Base-by-base conservation (phyloP, 768 basidiomycete species). In the Pluteus cervinus region DNA sequence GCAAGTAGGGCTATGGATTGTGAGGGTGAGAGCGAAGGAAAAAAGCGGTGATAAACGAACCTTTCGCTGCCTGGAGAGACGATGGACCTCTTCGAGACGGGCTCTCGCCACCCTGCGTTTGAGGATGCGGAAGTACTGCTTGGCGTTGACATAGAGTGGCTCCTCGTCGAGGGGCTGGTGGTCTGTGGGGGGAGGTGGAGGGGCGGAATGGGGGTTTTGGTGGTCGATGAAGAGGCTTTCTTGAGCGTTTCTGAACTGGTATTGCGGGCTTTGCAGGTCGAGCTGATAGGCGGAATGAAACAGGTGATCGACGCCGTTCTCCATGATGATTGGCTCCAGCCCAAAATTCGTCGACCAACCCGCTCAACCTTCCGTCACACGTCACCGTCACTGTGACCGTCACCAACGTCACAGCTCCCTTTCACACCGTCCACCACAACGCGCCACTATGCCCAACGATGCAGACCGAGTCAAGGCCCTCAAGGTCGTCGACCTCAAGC, bases 61-160 rank as follows among this genome's bases (percentile, higher is more conserved):
- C 79, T 99, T 98, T 56, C 96, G 75, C 59, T 94, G 87, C 49
- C 83, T 75, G 41, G 90, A 92, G 45, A 99, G 76, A 46, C 90
- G 74, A 49, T 96, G 92, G 37, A 98, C 73, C 61, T 98, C 94
- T 53, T 96, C 93, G 36, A 97, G 72, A 33, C 96, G 74, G 3
- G 90, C 88, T 29, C 94, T 68, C 4, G 94, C 92, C 48, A 87
- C 76, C 39, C 96, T 76, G 45, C 96, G 76, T 68, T 98, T 97
- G 61, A 99, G 76, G 52, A 99, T 98, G 56, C 96, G 87, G 52
- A 93, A 91, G 59, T 98, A 99, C 63, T 99, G 96, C 57, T 99
- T 99, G 42, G 96, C 94, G 52, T 99, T 99, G 42, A 99, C 96
- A 65, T 97, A 97, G 49, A 99, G 81, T 18, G 96, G 94, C 58